A percentile compares a stretch with the other conserved stretches of the same genome.
phyloP scores from a whole-genome alignment of 208 protist species.

The Acanthamoeba healyi region DNA sequence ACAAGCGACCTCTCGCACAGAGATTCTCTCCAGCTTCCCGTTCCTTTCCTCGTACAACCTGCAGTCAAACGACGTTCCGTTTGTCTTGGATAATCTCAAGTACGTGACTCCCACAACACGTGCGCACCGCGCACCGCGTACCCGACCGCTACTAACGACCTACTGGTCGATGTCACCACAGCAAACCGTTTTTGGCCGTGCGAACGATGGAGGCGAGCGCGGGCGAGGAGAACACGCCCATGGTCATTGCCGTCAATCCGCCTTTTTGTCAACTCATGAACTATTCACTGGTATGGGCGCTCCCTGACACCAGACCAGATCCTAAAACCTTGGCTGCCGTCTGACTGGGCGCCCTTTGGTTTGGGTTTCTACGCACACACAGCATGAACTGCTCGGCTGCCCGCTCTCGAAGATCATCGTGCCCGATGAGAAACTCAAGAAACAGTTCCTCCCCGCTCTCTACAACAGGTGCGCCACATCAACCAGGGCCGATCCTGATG shows the following conservation, averaged over 20 bases:
- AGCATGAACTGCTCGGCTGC: slow-evolving; percentile 57
- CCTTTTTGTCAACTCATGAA: slow-evolving; percentile 27
- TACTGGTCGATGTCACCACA: not conserved
- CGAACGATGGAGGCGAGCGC: slow-evolving; percentile 2
- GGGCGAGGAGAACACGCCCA: slow-evolving; percentile 23
- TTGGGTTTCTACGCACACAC: not conserved
- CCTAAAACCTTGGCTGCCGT: too few relatives aligned
- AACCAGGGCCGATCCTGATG: too few relatives aligned
- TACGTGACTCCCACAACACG: not conserved
- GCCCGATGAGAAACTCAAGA: slow-evolving; percentile 31
- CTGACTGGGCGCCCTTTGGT: not conserved
- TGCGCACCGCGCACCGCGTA: not conserved
- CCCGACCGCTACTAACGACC: not conserved
- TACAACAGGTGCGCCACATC: not conserved
- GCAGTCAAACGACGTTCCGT: not conserved
- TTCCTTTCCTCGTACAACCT: slow-evolving; percentile 48
- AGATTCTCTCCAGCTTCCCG: slow-evolving; percentile 40
- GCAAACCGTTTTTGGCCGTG: slow-evolving; percentile 44
- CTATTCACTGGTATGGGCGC: not conserved
- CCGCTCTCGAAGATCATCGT: slow-evolving; percentile 53
- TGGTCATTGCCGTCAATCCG: slow-evolving; percentile 33
- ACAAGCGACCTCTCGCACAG: not conserved
- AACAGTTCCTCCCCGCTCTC: slow-evolving; percentile 24
- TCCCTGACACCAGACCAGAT: too few relatives aligned
- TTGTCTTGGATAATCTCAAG: slow-evolving; percentile 20